Base-by-base conservation (phyloP, 495 filamentous ascomycete species). In the Xylaria bambusicola region DNA sequence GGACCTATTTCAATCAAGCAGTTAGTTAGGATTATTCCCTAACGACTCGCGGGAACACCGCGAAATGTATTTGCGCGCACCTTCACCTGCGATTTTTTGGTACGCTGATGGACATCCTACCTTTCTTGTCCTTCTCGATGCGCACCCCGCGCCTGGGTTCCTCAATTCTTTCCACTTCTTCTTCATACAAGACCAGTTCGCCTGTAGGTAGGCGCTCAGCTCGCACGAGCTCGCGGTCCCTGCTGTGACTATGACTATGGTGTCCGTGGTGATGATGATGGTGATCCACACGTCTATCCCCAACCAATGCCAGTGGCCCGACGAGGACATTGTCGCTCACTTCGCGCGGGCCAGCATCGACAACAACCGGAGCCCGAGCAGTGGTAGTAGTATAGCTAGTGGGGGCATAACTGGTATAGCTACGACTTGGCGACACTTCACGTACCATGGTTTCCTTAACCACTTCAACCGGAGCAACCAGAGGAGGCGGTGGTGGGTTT, bases 61-160 rank as follows among this genome's bases (percentile, higher is more conserved):
- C 12, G 21, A 60, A 41, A 21, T 21, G 35, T 23, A 50, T 27
- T 55, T 21, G 42, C 44, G 68, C 72, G 61, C 73, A 73, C 71
- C 68, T 72, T 78, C 71, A 71, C 67, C 74, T 66, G 71, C 67
- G 74, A 75, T 79, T 70, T 71, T 76, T 82, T 72, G 84, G 81
- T 75, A 84, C 72, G 73, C 77, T 79, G 74, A 88, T 81, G 74
- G 79, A 82, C 80, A 89, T 79, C 87, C 81, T 92, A 95, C 92
- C 90, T 88, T 83, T 91, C 74, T 86, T 86, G 70, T 96, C 89
- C 78, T 86, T 88, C 75, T 88, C 86, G 62, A 94, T 77, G 65
- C 90, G 82, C 20, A 88, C 80, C 17, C 84, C 83, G 27, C 75
- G 74, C 24, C 79, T 75, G 13, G 75, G 71, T 63, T 83, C 82